These are phyloP conservation scores for Rhodotorula toruloides DNA, from an alignment of 768 basidiomycete genomes.

Conservation along the genomic window DNA sequence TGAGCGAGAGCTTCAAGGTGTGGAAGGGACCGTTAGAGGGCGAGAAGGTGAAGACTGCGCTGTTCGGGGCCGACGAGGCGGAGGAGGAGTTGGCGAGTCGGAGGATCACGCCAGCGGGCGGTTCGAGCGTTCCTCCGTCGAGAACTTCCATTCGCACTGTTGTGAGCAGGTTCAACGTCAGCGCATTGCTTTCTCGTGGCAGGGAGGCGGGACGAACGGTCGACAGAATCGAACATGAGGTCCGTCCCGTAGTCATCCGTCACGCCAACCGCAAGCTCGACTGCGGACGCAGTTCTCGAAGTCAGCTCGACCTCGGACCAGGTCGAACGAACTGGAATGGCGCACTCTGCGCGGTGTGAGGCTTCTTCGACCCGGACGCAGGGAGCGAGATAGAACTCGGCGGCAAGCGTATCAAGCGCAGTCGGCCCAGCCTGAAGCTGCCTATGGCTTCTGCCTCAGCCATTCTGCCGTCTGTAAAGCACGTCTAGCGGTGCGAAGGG, in stretches of 20 bases:
- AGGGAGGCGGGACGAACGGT: conserved; percentile 1
- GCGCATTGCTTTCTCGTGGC: accelerated
- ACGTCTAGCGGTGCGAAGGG: neutral
- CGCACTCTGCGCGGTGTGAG: neutral
- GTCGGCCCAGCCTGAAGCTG: conserved; percentile 18
- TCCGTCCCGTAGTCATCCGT: conserved; percentile 37
- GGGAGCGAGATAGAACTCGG: conserved; percentile 6
- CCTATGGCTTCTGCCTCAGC: no score
- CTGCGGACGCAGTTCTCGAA: neutral
- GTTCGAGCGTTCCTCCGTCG: neutral
- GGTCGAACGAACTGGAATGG: accelerated
- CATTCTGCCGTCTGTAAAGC: no score
- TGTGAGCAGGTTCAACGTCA: neutral
- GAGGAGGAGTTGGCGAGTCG: neutral
- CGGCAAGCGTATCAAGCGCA: conserved; percentile 28
- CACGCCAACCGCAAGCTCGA: conserved; percentile 23
- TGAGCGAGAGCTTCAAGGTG: neutral
- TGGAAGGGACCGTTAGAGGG: conserved; percentile 18
- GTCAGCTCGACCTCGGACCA: no score
- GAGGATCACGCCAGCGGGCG: neutral
- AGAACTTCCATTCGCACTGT: neutral
- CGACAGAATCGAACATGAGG: conserved; percentile 23
- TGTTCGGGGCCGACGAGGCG: neutral
- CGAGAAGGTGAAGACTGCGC: conserved; percentile 14
- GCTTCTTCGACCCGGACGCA: neutral